phyloP scores from a whole-genome alignment of 331 rosid species.

The Malus hybrid region DNA sequence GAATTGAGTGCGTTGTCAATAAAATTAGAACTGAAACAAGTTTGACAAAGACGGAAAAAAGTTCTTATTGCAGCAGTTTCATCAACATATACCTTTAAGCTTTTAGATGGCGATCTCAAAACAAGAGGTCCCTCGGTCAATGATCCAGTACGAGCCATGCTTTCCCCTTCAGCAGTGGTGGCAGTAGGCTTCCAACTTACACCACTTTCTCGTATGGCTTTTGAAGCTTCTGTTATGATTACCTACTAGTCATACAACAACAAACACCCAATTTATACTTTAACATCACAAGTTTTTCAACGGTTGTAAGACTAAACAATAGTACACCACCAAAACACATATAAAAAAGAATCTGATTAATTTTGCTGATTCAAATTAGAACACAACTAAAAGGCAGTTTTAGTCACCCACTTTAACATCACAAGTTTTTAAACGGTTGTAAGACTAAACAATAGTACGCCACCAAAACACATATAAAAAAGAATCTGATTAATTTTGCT shows the following conservation, averaged over 20 bases:
- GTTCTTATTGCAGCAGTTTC: not conserved
- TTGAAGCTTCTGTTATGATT: constrained; percentile 68
- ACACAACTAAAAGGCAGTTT: constrained; percentile 10
- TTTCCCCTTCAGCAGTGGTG: constrained; percentile 38
- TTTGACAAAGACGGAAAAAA: not conserved
- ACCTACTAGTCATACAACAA: constrained; percentile 45
- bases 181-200: constrained; percentile 37
- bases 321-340: not conserved
- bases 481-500: not conserved
- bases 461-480: not conserved
- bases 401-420: constrained; percentile 10
- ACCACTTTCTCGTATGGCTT: constrained; percentile 35
- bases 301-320: not conserved
- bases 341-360: not conserved
- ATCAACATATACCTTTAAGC: constrained; percentile 43
- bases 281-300: not conserved
- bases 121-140: constrained; percentile 45
- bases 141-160: constrained; percentile 21
- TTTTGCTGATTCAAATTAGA: not conserved
- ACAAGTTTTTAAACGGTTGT: not conserved
- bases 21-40: not conserved
- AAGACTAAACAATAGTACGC: not conserved
- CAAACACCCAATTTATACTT: not conserved
- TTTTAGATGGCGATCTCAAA: constrained; percentile 70
- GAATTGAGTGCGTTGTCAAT: not conserved